A percentile compares a stretch with the other conserved stretches of the same genome.
phyloP scores from a whole-genome alignment of 2,329 filamentous ascomycete genomes.

The Aspergillus glaucus region DNA sequence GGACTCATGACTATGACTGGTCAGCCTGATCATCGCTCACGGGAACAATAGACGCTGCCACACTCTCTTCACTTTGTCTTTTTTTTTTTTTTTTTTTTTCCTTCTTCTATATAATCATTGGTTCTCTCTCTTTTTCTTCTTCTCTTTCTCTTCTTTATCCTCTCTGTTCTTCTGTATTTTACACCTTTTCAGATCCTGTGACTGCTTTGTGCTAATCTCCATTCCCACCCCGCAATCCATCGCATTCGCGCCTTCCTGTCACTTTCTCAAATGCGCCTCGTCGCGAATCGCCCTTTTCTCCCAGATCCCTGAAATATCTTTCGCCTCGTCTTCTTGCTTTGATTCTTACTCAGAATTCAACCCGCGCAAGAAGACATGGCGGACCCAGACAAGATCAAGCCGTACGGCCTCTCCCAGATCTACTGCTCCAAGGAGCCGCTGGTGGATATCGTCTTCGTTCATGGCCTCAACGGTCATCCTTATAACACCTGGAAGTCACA shows the following conservation, averaged over 20 bases:
- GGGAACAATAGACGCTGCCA: neutral
- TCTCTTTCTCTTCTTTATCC: neutral
- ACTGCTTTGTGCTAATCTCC: neutral
- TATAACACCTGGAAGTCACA: slow-evolving; percentile 56
- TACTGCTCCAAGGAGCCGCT: slow-evolving; percentile 32
- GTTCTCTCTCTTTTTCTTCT: neutral
- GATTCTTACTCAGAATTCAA: too few species aligned
- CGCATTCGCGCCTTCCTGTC: neutral
- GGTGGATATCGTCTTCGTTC: slow-evolving; percentile 60
- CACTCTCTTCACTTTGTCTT: neutral
- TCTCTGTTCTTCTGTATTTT: neutral
- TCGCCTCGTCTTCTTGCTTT: neutral
- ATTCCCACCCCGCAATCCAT: neutral
- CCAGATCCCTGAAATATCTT: neutral
- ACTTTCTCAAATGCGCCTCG: neutral
- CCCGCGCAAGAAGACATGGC: neutral
- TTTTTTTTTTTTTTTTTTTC: neutral
- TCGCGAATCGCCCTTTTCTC: neutral
- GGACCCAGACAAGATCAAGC: slow-evolving; percentile 19
- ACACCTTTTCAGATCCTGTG: neutral
- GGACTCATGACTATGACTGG: neutral
- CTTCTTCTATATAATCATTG: neutral
- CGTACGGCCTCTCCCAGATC: slow-evolving; percentile 38
- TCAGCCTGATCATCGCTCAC: neutral
- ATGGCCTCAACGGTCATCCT: slow-evolving; percentile 63